Evolutionary conservation across 768 basidiomycete species (phyloP).

Genomic region (Termitomyces sp.): DNA sequence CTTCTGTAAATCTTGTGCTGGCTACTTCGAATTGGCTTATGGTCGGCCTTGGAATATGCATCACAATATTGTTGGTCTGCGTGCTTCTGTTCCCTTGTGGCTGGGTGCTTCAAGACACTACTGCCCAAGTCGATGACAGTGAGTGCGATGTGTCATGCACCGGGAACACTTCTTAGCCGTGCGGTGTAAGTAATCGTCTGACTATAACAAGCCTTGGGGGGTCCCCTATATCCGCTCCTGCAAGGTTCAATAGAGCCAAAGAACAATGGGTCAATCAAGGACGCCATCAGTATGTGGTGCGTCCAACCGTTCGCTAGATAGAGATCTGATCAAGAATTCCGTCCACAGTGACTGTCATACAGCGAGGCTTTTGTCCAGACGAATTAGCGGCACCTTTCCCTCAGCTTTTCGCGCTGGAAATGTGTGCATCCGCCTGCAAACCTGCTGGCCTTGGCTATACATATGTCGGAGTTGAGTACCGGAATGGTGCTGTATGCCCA

Average conservation of each 20-base stretch:
- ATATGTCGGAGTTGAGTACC: slow-evolving; percentile 5
- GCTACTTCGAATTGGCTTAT: slow-evolving; percentile 10
- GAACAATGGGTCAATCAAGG: slow-evolving; percentile 9
- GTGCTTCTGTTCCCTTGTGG: background rate
- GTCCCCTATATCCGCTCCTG: slow-evolving; percentile 7
- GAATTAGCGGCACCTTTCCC: background rate
- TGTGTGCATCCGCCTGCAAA: slow-evolving; percentile 4
- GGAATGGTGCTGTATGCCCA: slow-evolving; percentile 7
- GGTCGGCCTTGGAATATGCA: slow-evolving; percentile 5
- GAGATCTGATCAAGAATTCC: background rate
- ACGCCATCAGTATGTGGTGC: slow-evolving; percentile 5
- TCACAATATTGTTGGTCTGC: slow-evolving; percentile 5
- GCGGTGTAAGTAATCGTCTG: slow-evolving; percentile 5
- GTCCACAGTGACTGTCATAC: slow-evolving; percentile 3
- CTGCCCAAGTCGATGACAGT: slow-evolving; percentile 8
- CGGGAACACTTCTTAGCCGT: slow-evolving; percentile 9
- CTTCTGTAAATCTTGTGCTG: slow-evolving; percentile 4
- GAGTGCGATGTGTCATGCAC: slow-evolving; percentile 10
- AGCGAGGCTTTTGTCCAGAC: background rate
- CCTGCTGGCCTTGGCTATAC: slow-evolving; percentile 3
- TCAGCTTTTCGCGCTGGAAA: slow-evolving; percentile 6
- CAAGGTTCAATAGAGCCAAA: background rate
- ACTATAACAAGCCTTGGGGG: slow-evolving; percentile 1
- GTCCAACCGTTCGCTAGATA: background rate
- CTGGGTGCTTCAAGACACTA: slow-evolving; percentile 11